Evolutionary conservation across 257 asterid species (phyloP).

Genomic region (Plantago ovata): DNA sequence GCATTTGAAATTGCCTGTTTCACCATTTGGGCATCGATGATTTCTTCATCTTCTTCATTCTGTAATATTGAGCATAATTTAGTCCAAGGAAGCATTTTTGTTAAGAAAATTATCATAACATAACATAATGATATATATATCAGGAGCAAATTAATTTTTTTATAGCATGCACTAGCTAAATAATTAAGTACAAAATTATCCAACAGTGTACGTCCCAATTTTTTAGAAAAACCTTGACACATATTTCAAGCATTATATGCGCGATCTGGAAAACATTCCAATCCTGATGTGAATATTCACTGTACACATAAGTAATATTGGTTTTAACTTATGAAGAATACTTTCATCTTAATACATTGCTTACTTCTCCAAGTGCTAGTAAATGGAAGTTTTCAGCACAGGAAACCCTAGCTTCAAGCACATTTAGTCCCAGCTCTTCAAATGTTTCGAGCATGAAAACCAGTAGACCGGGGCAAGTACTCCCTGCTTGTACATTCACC

Average conservation of each 20-base stretch:
- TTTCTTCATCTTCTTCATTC: constrained; percentile 64
- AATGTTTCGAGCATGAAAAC: constrained; percentile 61
- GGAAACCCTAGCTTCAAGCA: constrained; percentile 90
- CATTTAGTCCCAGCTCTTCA: constrained; percentile 74
- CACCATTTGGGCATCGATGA: constrained; percentile 52
- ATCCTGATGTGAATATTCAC: too few species aligned
- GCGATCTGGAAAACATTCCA: too few species aligned
- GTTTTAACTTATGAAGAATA: too few species aligned
- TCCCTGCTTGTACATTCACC: constrained; percentile 59
- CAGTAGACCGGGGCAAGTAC: constrained; percentile 72
- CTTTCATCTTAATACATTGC: neutral
- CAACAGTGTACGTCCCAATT: too few species aligned
- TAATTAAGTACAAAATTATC: too few species aligned
- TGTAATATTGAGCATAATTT: constrained; percentile 21
- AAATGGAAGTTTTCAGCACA: constrained; percentile 64
- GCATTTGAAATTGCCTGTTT: constrained; percentile 54
- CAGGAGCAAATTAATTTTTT: too few species aligned
- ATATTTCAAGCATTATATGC: too few species aligned
- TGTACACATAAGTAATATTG: too few species aligned
- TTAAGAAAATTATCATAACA: too few species aligned
- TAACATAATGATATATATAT: too few species aligned
- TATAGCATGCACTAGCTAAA: too few species aligned
- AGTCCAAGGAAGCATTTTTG: neutral
- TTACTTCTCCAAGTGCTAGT: constrained; percentile 82
- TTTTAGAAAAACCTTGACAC: too few species aligned